Conservation (phyloP, 169 alveolate species). For the Plasmodium chabaudi region DNA sequence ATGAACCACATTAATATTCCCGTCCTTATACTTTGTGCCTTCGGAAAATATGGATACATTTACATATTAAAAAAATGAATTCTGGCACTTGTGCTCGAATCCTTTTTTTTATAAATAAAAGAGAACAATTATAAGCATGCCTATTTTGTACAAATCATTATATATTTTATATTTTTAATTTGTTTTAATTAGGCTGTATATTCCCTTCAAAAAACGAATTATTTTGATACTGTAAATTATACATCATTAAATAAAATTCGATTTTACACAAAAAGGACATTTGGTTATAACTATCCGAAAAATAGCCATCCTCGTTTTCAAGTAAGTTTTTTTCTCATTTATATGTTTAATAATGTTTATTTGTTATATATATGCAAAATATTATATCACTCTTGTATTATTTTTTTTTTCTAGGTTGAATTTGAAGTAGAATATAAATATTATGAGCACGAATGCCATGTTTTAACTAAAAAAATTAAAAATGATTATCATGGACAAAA, state of each 20-base stretch:
- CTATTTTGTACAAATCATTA: neutral
- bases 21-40: neutral
- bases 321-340: conserved; percentile 16
- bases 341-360: neutral
- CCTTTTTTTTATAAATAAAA: too few species aligned
- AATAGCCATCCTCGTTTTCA: conserved; percentile 73
- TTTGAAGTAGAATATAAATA: conserved; percentile 74
- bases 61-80: neutral
- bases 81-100: too few species aligned
- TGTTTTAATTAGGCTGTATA: conserved; percentile 57
- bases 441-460: conserved; percentile 70
- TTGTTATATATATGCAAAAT: neutral
- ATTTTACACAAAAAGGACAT: conserved; percentile 71
- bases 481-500: conserved; percentile 69
- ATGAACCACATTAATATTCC: neutral
- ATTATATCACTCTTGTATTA: neutral
- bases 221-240: conserved; percentile 69
- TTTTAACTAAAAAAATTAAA: conserved; percentile 70
- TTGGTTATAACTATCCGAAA: conserved; percentile 67
- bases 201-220: conserved; percentile 63
- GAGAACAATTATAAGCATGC: neutral
- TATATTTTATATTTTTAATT: neutral
- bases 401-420: conserved; percentile 40
- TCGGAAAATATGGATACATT: neutral
- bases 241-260: conserved; percentile 68